A percentile compares a stretch with the other conserved stretches of the same genome.
Conservation (phyloP, 2,329 filamentous ascomycete genomes). For the Colletotrichum shisoi region DNA sequence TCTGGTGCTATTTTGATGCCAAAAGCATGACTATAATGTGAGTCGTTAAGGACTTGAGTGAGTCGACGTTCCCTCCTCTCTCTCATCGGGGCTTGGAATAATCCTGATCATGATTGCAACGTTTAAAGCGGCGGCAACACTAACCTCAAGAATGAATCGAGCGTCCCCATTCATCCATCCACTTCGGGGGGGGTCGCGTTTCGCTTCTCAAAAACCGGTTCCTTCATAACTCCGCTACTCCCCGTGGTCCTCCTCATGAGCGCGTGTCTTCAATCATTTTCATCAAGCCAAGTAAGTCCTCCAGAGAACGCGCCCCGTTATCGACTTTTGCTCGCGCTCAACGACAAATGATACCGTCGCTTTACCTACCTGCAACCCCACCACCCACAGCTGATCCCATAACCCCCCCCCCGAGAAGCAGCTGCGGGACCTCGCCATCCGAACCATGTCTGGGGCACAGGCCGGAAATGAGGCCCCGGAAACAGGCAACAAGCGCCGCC, state of each 20-base stretch:
- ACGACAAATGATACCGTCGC: neutral
- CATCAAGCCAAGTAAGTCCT: neutral
- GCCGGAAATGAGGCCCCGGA: conserved; percentile 19
- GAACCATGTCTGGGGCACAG: conserved; percentile 16
- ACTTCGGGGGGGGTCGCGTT: conserved; percentile 3
- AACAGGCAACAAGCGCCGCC: conserved; percentile 29
- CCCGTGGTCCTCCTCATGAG: neutral
- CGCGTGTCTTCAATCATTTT: neutral
- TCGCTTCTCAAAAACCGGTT: conserved; percentile 15
- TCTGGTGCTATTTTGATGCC: too few relatives aligned
- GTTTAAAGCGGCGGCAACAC: conserved; percentile 12
- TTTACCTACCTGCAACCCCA: neutral
- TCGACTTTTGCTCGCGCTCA: neutral
- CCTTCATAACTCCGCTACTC: conserved; percentile 32
- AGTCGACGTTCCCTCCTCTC: too few relatives aligned
- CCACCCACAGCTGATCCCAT: neutral
- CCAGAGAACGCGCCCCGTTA: neutral
- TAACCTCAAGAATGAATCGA: conserved; percentile 4
- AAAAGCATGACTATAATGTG: too few relatives aligned
- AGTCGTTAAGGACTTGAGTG: too few relatives aligned
- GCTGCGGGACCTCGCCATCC: neutral
- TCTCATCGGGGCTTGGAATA: too few relatives aligned
- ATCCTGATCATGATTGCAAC: too few relatives aligned
- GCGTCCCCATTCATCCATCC: neutral
- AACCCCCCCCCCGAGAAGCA: neutral